Base-by-base conservation (phyloP, 2,329 filamentous ascomycete genomes). In the Exophiala aquamarina region DNA sequence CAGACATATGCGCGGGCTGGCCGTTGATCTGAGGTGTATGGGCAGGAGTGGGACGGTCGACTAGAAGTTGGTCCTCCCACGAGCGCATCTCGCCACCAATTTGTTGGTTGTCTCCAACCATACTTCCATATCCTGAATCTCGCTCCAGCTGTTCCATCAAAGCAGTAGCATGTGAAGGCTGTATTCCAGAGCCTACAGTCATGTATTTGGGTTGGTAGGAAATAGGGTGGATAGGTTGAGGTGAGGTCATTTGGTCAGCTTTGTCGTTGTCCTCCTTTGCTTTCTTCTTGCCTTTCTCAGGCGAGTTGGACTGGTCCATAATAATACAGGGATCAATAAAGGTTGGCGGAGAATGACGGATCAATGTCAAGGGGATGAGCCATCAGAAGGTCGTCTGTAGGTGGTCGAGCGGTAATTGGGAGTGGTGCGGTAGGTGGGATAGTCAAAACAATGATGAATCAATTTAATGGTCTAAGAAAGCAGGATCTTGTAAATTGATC, bases 81-180 rank as follows among this genome's bases (percentile, higher is more conserved):
- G 68, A 68, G 32, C 70, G 66, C 63, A 61, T 68, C 42, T 62
- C 61, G 55, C 67, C 66, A 45, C 66, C 66, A 47, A 67, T 65
- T 32, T 71, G 66, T 50, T 72, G 68, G 56, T 79, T 79, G 42
- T 86, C 86, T 50, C 82, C 84, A 21, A 79, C 74, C 40, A 86
- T 76, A 65, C 89, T 95, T 45, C 89, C 91, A 63, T 97, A 97
- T 5, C 92, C 93, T 14, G 92, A 97, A 66, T 98, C 93, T 48
- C 82, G 75, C 52, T 95, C 89, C 45, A 97, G 74, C 59, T 94
- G 80, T 14, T 84, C 82, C 68, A 93, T 88, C 31, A 97, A 75
- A 45, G 84, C 84, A 21, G 86, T 81, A 29, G 89, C 91, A 65
- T 89, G 88, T 63, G 89, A 83, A 15, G 91, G 91, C 17, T 86